Base-by-base conservation (phyloP, 2,329 filamentous ascomycete species). In the Epichloe sibirici region DNA sequence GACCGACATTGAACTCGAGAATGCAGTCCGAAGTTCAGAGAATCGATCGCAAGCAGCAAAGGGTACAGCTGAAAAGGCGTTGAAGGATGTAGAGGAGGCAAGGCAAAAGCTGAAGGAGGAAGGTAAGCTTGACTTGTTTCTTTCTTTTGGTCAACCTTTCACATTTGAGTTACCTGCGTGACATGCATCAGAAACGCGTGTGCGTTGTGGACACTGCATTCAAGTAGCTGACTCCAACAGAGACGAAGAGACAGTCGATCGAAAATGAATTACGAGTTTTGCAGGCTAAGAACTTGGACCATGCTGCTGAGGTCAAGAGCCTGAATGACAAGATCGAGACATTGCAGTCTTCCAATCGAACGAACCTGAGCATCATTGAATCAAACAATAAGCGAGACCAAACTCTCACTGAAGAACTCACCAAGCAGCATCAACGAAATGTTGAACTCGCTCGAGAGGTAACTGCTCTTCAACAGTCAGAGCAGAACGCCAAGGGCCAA, bases 1-100 rank as follows among this genome's bases (percentile, higher is more conserved):
- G 59, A 74, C 88, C 45, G 89, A 95, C 62, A 93, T 98, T 45
- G 90, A 97, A 72, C 79, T 97, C 7, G 93, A 98, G 67, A 93
- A 89, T 68, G 86, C 85, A 17, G 85, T 95, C 47, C 85, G 90
- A 61, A 86, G 81, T 58, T 85, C 86, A 55, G 91, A 97, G 65
- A 82, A 85, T 25, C 87, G 90, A 68, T 83, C 84, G 58, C 88
- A 91, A 64, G 81, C 83, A 8, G 82, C 93, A 65, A 95, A 93
- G 70, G 76, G 79, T 5, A 87, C 86, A 1, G 79, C 89, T 45
- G 89, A 94, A 56, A 91, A 91, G 66, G 85, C 86, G 9, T 76
- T 90, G 55, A 86, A 88, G 58, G 90, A 96, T 58, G 79, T 90
- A 1, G 86, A 91, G 61, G 85, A 90, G 57, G 74, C 94, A 46